Base-by-base conservation (phyloP, 306 rosid species). In the Dalbergia oliveri region DNA sequence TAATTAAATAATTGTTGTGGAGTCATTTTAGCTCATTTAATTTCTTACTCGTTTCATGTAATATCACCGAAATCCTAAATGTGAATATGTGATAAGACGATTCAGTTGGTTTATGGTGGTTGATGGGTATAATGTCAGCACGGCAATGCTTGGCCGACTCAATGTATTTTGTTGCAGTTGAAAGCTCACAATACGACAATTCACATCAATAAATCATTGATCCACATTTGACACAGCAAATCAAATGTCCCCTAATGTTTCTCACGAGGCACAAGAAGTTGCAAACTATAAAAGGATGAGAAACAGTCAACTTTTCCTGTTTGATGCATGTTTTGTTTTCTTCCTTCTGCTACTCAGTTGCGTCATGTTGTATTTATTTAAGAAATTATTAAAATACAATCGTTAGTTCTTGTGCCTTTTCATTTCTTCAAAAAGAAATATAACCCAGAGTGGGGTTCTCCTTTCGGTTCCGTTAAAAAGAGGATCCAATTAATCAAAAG, bases 381-480 rank as follows among this genome's bases (percentile, higher is more conserved):
- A 56, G 0, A 6, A 0, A 43, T 11, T 31, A 68, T 53, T 39
- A 54, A 54, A n/a, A 44, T 31, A 45, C 43, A n/a, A 47, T 68
- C 34, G 58, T 58, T 14, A 19, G 58, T 66, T 53, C 43, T 15
- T 39, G 19, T 41, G 51, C 13, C 6, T 31, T 50, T 14, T 11
- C 43, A 34, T 56, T 74, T 9, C 18, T 15, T 6, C 2, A 74
- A 65, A 75, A 73, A 56, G 60, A 13, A 58, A 49, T 50, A 47
- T 68, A 68, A 75, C 19, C 41, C 9, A 35, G 21, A 59, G 31
- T 1, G 31, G 44, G 5, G 26, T 34, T 12, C 12, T 5, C 69
- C 47, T 59, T 47, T 43, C 13, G 63, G 76, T 75, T 69, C 44
- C 21, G 66, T 56, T 57, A 50, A 69, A 75, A 49, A 68, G 73